Conservation (phyloP, 1,284 basidiomycete species). For the Xanthoconium separans region DNA sequence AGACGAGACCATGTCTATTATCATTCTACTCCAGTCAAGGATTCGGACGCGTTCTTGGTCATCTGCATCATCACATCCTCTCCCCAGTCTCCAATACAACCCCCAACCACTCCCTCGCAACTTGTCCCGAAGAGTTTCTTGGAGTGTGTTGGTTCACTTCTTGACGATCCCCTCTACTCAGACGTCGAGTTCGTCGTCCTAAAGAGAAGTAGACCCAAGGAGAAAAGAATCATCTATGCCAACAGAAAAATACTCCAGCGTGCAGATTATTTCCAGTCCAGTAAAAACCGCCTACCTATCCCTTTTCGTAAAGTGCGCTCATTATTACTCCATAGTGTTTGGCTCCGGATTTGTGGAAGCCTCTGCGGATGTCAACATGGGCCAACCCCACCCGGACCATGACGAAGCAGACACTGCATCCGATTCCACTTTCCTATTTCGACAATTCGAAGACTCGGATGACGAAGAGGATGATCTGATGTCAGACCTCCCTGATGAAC, state of each 20-base stretch:
- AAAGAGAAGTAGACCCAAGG: constrained; percentile 39
- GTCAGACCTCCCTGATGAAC: constrained; percentile 30
- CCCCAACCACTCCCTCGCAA: constrained; percentile 46
- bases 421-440: constrained; percentile 28
- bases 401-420: constrained; percentile 30
- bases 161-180: constrained; percentile 81
- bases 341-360: constrained; percentile 65
- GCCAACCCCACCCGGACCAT: constrained; percentile 12
- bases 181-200: constrained; percentile 81
- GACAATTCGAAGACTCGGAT: constrained; percentile 60
- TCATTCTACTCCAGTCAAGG: constrained; percentile 51
- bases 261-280: constrained; percentile 74
- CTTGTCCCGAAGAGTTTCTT: constrained; percentile 62
- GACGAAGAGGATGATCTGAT: constrained; percentile 49
- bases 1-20: constrained; percentile 74
- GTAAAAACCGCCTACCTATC: constrained; percentile 36
- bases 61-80: constrained; percentile 77
- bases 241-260: constrained; percentile 66
- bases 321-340: constrained; percentile 53
- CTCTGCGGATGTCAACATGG: constrained; percentile 23
- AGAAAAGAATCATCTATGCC: constrained; percentile 58
- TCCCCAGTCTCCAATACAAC: constrained; percentile 51
- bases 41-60: constrained; percentile 69
- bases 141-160: constrained; percentile 67
- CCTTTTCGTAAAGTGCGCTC: not conserved